phyloP scores from a whole-genome alignment of 1,284 basidiomycete species.

The Puccinia brachypodii region DNA sequence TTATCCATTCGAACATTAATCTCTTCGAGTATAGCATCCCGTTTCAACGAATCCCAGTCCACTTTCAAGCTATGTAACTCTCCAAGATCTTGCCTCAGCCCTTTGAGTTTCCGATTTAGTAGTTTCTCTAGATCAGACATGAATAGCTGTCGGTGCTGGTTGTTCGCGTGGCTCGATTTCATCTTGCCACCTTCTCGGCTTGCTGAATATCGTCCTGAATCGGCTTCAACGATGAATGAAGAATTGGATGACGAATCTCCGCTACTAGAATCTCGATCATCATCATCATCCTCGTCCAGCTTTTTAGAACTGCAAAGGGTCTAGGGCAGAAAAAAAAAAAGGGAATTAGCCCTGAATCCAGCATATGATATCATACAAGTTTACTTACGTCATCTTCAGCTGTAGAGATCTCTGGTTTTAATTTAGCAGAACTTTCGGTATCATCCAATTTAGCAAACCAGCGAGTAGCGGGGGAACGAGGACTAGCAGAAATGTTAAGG shows the following conservation, averaged over 20 bases:
- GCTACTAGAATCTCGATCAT: slow-evolving; percentile 5
- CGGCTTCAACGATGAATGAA: not conserved
- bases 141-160: not conserved
- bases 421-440: not conserved
- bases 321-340: slow-evolving; percentile 1
- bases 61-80: slow-evolving; percentile 40
- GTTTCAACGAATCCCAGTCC: slow-evolving; percentile 41
- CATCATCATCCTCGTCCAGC: slow-evolving; percentile 24
- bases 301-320: not conserved
- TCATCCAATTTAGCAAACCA: not conserved
- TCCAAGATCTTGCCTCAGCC: slow-evolving; percentile 29
- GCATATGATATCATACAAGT: not conserved
- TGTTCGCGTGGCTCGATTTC: not conserved
- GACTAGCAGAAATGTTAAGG: not conserved
- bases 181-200: not conserved
- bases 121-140: slow-evolving; percentile 26
- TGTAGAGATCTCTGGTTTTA: not conserved
- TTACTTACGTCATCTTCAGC: slow-evolving; percentile 12
- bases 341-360: not conserved
- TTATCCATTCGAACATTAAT: slow-evolving; percentile 33
- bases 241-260: slow-evolving; percentile 14
- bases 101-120: slow-evolving; percentile 32
- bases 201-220: not conserved
- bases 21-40: slow-evolving; percentile 41
- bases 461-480: slow-evolving; percentile 10